Base-by-base conservation (phyloP, 2,329 filamentous ascomycete species). In the Alternaria novae-zelandiae region DNA sequence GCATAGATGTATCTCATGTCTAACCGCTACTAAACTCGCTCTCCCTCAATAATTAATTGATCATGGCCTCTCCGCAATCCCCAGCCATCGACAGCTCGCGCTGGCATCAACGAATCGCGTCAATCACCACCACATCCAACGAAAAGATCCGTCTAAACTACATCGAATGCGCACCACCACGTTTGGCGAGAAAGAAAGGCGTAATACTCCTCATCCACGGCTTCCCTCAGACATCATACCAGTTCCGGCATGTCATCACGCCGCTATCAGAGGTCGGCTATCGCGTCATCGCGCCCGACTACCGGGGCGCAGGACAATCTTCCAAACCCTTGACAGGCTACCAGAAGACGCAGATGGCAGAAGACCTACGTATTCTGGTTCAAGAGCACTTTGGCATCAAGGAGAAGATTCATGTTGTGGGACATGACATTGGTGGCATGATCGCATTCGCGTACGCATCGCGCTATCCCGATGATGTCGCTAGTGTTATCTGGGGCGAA, bases 381-480 rank as follows among this genome's bases (percentile, higher is more conserved):
- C 65, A 62, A 28, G 26, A 59, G 7, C 65, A 74, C 50, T 67
- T 84, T 0, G 65, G 68, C 0, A 78, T 83, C 68, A 74, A 72
- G 13, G 70, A 79, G 13, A 75, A 79, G 12, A 72, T 83, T 5
- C 81, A 84, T 60, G 68, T 84, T 4, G 78, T 85, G 0, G 83
- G 83, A 10, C 82, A 85, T 56, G 83, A 85, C 58, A 84, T 85
- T 20, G 82, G 83, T 15, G 82, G 82, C 45, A 84, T 84, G 82
- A 78, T 85, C 25, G 81, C 81, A 0, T 80, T 81, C 61, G 78
- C 81, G 5, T 82, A 82, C 61, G 82, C 79, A 5, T 68, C 74
- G 2, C 76, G 74, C 2, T 81, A 79, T 47, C 73, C 82, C 0
- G 67, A 76, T 2, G 63, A 74, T 36, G 74, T 78, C 0, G 74